Percentiles rank a stretch among this genome's conserved stretches.
Evolutionary conservation across 139 green algal genomes (phyloP).

Genomic region (Chlorella vulgaris): DNA sequence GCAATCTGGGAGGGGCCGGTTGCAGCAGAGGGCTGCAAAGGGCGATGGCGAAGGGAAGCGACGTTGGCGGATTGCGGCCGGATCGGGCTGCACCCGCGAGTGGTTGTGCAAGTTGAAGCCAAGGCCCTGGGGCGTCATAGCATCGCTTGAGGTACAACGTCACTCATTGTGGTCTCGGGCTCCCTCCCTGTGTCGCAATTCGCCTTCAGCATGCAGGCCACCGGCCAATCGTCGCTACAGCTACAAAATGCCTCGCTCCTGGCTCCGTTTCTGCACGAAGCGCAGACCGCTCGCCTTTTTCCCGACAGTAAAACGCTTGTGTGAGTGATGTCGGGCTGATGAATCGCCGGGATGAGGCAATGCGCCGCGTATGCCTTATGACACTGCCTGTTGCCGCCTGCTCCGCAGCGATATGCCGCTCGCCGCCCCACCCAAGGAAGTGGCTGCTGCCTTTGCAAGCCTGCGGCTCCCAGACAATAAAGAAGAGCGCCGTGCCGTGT

Average conservation of each 20-base stretch:
- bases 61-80: too few relatives aligned
- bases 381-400: not conserved
- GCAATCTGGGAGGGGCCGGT: too few relatives aligned
- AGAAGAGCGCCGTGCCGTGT: not conserved
- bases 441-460: constrained; percentile 19
- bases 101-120: too few relatives aligned
- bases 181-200: not conserved
- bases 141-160: too few relatives aligned
- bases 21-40: too few relatives aligned
- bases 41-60: too few relatives aligned
- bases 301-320: constrained; percentile 42
- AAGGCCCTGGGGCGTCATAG: too few relatives aligned
- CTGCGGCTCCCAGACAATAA: not conserved
- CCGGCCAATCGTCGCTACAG: not conserved
- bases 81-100: too few relatives aligned
- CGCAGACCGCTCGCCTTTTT: constrained; percentile 17
- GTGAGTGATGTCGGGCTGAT: constrained; percentile 36
- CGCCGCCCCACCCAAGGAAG: not conserved
- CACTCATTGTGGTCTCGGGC: not conserved
- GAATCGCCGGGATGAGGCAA: not conserved
- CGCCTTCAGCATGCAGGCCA: not conserved
- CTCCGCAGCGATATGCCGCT: constrained; percentile 44
- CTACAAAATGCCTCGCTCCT: not conserved
- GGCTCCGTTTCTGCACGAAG: not conserved
- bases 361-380: not conserved